Evolutionary conservation across 148 eudicot species (phyloP), one percentile per base, ranked within the genome.

Genomic region (Rhododendron molle): DNA sequence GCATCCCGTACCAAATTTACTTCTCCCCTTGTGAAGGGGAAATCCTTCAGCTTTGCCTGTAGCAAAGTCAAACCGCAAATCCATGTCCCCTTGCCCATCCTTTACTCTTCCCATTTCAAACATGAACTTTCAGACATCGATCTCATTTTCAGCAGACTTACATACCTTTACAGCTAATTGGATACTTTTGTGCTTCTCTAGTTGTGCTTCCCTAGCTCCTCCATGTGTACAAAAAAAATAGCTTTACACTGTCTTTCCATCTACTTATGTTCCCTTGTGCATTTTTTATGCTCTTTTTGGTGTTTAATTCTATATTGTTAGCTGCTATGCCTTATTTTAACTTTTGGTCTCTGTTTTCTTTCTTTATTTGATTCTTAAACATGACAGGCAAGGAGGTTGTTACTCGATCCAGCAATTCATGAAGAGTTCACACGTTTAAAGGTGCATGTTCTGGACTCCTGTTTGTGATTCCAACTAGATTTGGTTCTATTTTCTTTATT

Each of bases 341-440:
- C 50, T 34, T 47, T 62, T 86, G 67, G 84, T 30, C 46, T 76
- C 26, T 72, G n/a, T 4, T 85, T 58, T 76, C 7, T n/a, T 54
- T 30, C 14, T 34, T 20, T 43, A 26, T 52, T n/a, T 67, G 28
- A 9, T 67, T 56, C 14, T 44, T 80, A 52, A 88, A 86, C 76
- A 38, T 90, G 60, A 85, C 93, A 97, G 99, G 94, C 98, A 43
- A 89, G 98, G 90, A 95, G 91, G 86, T 89, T 97, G 80, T 86
- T 97, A 89, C 92, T 97, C 43, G 99, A 97, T 90, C 99, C 99
- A 84, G 99, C 99, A 30, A 97, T 97, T 85, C 98, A 97, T 90
- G 99, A 97, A 89, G 99, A 97, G 90, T 97, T 97, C 85, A 95
- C 90, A 32, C 91, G 98, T 67, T 86, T 97, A 88, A 97, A 97